Percentiles rank a stretch among this genome's conserved stretches.
Evolutionary conservation across 805 yeast species (phyloP).

Genomic region (Wickerhamia fluorescens): DNA sequence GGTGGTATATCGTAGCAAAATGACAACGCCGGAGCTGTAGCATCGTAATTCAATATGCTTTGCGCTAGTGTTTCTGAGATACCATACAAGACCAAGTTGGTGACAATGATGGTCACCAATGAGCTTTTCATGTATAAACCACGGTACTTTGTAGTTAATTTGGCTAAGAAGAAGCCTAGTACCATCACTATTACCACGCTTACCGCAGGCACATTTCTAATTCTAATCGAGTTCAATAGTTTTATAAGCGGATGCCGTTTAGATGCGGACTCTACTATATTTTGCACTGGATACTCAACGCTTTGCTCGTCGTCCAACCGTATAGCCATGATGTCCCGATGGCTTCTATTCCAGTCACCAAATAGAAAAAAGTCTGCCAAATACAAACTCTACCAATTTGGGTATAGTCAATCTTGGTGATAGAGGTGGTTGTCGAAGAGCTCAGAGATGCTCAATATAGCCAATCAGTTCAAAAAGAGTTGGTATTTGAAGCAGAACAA

Average conservation of each 20-base stretch:
- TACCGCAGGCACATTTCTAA: slow-evolving; percentile 47
- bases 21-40: slow-evolving; percentile 15
- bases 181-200: slow-evolving; percentile 47
- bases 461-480: too few relatives aligned
- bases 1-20: slow-evolving; percentile 16
- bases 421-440: too few relatives aligned
- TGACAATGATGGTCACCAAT: slow-evolving; percentile 68
- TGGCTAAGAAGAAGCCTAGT: slow-evolving; percentile 43
- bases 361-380: too few relatives aligned
- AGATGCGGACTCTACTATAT: background rate
- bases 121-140: slow-evolving; percentile 57
- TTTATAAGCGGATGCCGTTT: slow-evolving; percentile 2
- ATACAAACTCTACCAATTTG: too few relatives aligned
- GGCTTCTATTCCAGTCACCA: too few relatives aligned
- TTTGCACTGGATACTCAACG: slow-evolving; percentile 7
- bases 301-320: slow-evolving; percentile 10
- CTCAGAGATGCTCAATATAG: too few relatives aligned
- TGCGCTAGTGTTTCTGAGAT: slow-evolving; percentile 92
- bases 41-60: slow-evolving; percentile 36
- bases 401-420: too few relatives aligned
- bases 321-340: too few relatives aligned
- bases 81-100: slow-evolving; percentile 77
- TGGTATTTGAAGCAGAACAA: too few relatives aligned
- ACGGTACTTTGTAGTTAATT: slow-evolving; percentile 52
- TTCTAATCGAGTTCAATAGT: slow-evolving; percentile 25